Conservation (phyloP, 345 rosid genomes). For the Conringia planisiliqua region DNA sequence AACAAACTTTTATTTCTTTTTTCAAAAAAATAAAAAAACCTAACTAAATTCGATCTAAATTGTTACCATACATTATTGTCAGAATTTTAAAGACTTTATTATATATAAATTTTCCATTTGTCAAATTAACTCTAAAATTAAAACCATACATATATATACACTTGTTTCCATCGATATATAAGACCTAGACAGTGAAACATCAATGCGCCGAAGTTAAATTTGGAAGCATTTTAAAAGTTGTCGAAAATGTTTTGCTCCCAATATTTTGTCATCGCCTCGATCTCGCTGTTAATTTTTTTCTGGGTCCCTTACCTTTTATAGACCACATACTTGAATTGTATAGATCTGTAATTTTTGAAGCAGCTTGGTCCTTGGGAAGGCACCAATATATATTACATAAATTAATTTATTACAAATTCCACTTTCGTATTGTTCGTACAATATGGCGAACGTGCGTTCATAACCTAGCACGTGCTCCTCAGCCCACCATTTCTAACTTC, state of each 20-base stretch:
- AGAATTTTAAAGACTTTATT: not conserved
- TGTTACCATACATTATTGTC: not conserved
- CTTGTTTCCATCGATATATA: not conserved
- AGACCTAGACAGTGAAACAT: slow-evolving; percentile 2
- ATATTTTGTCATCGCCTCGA: not conserved
- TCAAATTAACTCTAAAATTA: not conserved
- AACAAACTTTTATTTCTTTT: not conserved
- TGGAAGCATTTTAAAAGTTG: not conserved
- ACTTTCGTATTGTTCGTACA: slow-evolving; percentile 13
- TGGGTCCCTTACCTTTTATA: not conserved
- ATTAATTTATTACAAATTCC: not conserved
- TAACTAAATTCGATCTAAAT: not conserved
- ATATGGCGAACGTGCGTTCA: not conserved
- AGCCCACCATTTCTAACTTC: slow-evolving; percentile 11
- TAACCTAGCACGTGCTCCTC: slow-evolving; percentile 8
- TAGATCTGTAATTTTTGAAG: not conserved
- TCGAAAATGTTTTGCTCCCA: not conserved
- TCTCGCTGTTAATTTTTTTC: not conserved
- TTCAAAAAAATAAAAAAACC: not conserved
- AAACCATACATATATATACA: not conserved
- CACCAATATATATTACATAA: not conserved
- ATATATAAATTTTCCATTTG: not conserved
- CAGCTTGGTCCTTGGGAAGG: not conserved
- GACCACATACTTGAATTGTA: not conserved
- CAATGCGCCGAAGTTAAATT: not conserved